These are phyloP conservation scores for Pyropia yezoensis DNA, from an alignment of 23 red algal genomes.

Conservation along the genomic window DNA sequence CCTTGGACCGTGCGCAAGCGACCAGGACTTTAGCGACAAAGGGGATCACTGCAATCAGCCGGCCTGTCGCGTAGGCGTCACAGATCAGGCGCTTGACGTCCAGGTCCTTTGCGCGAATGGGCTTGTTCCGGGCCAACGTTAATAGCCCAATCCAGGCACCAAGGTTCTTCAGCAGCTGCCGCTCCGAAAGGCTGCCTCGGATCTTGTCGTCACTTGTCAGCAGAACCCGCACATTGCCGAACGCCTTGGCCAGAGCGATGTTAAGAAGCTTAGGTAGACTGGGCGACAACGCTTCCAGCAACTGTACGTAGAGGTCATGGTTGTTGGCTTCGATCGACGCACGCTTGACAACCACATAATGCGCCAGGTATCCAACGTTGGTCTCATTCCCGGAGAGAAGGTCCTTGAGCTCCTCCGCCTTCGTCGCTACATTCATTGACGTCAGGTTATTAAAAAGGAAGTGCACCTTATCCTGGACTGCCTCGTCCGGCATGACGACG, in stretches of 20 bases:
- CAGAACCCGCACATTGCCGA: conserved; percentile 69
- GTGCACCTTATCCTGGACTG: conserved; percentile 77
- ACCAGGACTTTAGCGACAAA: conserved; percentile 88
- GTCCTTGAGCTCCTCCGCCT: conserved; percentile 62
- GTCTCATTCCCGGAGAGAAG: conserved; percentile 19
- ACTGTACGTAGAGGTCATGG: conserved; percentile 67
- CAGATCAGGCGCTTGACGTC: conserved; percentile 84
- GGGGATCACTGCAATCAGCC: conserved; percentile 81
- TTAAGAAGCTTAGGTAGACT: conserved; percentile 33
- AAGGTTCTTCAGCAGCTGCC: conserved; percentile 77
- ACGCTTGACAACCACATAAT: conserved; percentile 94
- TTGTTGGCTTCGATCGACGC: conserved; percentile 88
- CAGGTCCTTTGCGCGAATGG: conserved; percentile 61
- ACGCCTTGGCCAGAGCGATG: conserved; percentile 61
- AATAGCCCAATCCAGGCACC: conserved; percentile 90
- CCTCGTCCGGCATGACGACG: conserved; percentile 47
- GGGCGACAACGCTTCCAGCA: conserved; percentile 45
- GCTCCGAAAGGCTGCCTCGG: conserved; percentile 48
- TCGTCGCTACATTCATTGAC: conserved; percentile 58
- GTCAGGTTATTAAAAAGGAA: conserved; percentile 98
- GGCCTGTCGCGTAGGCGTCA: conserved; percentile 68
- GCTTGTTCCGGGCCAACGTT: conserved; percentile 83
- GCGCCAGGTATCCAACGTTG: conserved; percentile 53
- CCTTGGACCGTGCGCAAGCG: conserved; percentile 29
- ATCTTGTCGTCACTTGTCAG: conserved; percentile 59